phyloP scores from a whole-genome alignment of 305 asterid species.

The Fraxinus greggii region DNA sequence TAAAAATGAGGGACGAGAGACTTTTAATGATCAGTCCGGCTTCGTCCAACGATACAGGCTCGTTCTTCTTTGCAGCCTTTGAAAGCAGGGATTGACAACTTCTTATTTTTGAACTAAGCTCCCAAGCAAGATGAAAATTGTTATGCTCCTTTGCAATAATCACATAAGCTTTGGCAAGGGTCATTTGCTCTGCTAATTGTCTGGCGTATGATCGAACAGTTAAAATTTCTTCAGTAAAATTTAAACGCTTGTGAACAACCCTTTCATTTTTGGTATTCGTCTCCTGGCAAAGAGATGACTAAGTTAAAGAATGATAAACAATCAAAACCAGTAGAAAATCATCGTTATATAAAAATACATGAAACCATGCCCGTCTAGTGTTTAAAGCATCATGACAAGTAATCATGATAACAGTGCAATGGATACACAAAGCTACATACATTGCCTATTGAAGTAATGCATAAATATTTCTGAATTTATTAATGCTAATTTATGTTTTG shows the following conservation, averaged over 20 bases:
- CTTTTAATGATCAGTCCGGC: slow-evolving; percentile 48
- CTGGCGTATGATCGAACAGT: slow-evolving; percentile 48
- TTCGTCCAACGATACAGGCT: slow-evolving; percentile 43
- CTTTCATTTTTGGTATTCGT: slow-evolving; percentile 34
- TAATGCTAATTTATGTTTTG: background rate
- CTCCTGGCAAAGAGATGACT: slow-evolving; percentile 46
- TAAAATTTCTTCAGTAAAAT: slow-evolving; percentile 35
- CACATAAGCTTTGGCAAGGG: slow-evolving; percentile 52
- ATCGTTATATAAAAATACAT: background rate
- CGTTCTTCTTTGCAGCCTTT: slow-evolving; percentile 43
- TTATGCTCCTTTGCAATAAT: slow-evolving; percentile 52
- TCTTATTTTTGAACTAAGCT: slow-evolving; percentile 52
- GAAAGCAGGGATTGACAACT: slow-evolving; percentile 48
- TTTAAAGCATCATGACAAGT: background rate
- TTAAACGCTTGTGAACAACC: slow-evolving; percentile 25
- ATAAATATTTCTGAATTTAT: background rate
- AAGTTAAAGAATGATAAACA: background rate
- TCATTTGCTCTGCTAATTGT: slow-evolving; percentile 54
- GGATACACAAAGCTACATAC: background rate
- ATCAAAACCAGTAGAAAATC: background rate
- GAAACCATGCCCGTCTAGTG: background rate
- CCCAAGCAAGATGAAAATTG: slow-evolving; percentile 58
- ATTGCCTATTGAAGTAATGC: background rate
- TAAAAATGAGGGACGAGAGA: slow-evolving; percentile 43
- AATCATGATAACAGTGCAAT: background rate